phyloP scores from a whole-genome alignment of 495 filamentous ascomycete genomes.

The Articulospora tetracladia region DNA sequence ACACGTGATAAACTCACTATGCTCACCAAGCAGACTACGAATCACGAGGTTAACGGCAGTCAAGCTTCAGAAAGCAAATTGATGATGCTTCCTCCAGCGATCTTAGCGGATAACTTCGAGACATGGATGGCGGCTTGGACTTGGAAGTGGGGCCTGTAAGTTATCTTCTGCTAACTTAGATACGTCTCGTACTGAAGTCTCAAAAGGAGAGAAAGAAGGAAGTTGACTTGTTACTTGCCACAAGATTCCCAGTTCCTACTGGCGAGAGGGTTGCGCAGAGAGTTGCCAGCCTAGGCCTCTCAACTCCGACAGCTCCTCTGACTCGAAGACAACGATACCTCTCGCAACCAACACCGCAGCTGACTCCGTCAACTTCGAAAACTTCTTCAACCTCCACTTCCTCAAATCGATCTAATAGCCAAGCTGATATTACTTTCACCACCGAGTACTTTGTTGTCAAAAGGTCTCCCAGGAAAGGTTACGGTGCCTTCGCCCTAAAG shows the following conservation, averaged over 20 bases:
- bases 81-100: background rate
- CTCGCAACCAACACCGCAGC: background rate
- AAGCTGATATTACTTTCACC: slow-evolving; percentile 5
- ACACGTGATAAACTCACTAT: too few species aligned
- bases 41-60: too few species aligned
- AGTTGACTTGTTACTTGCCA: background rate
- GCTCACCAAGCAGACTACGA: too few species aligned
- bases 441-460: slow-evolving; percentile 22
- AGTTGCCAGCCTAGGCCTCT: background rate
- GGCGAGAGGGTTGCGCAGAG: background rate
- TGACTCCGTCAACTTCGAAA: background rate
- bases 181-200: too few species aligned
- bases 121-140: background rate
- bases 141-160: background rate
- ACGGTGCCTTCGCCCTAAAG: slow-evolving; percentile 18
- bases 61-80: too few species aligned
- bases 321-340: background rate
- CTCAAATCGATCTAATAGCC: background rate
- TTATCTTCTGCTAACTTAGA: background rate
- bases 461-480: slow-evolving; percentile 14
- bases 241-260: background rate
- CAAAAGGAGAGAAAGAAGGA: background rate
- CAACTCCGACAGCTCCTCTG: background rate
- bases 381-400: background rate
- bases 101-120: background rate